Evolutionary conservation across 306 rosid genomes (phyloP).

Genomic region (Mimosa bimucronata): DNA sequence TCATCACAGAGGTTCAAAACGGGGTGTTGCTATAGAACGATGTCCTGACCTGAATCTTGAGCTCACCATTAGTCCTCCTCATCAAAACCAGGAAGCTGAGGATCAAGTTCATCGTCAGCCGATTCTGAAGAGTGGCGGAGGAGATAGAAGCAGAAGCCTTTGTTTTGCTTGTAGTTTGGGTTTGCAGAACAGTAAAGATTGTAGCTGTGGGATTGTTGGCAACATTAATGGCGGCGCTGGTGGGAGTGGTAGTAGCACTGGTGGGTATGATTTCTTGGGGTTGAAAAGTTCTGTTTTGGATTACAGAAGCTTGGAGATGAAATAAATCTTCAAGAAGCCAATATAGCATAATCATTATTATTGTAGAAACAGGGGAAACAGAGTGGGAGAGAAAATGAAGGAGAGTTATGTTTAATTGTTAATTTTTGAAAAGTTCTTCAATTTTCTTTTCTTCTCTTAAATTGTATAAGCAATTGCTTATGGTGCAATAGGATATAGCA

Average conservation of each 20-base stretch:
- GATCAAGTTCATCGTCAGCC: conserved; percentile 32
- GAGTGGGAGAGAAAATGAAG: conserved; percentile 33
- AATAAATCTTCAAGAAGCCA: conserved; percentile 29
- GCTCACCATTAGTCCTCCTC: conserved; percentile 85
- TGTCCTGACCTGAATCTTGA: conserved; percentile 93
- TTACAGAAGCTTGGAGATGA: conserved; percentile 88
- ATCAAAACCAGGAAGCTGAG: conserved; percentile 41
- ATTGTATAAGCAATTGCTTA: conserved; percentile 51
- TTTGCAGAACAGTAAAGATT: conserved; percentile 47
- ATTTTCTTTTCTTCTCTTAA: conserved; percentile 33
- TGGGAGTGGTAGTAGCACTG: conserved; percentile 34
- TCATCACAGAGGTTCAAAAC: conserved; percentile 32
- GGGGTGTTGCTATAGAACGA: conserved; percentile 40
- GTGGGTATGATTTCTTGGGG: conserved; percentile 87
- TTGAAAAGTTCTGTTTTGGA: conserved; percentile 72
- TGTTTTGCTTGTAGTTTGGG: conserved; percentile 56
- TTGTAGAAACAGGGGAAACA: conserved; percentile 16
- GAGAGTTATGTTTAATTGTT: conserved; percentile 34
- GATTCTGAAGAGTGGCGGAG: conserved; percentile 44
- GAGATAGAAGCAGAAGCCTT: conserved; percentile 14
- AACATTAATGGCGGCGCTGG: conserved; percentile 18
- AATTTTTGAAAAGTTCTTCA: conserved; percentile 30
- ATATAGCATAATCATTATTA: not conserved
- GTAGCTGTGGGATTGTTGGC: conserved; percentile 49
- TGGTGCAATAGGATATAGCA: conserved; percentile 49